Evolutionary conservation across 352 stramenopile genomes (phyloP).

Genomic region (Thraustochytrium striatum): DNA sequence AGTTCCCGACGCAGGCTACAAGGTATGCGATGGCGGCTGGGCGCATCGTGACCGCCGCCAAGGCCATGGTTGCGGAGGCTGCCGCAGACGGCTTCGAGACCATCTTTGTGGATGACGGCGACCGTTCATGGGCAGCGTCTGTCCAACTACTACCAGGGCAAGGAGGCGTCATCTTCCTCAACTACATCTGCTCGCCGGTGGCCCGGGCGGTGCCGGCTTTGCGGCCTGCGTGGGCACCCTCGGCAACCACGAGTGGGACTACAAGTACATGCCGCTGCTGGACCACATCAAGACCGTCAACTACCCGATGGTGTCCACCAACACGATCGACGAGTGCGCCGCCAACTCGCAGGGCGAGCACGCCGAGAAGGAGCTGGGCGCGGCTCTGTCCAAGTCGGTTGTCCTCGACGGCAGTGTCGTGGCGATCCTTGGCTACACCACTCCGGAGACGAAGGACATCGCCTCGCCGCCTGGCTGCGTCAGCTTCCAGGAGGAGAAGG

Average conservation of each 20-base stretch:
- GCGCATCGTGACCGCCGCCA: slow-evolving; percentile 32
- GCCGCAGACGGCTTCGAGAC: neutral
- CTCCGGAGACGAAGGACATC: slow-evolving; percentile 31
- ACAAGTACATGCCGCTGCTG: slow-evolving; percentile 9
- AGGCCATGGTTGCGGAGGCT: neutral
- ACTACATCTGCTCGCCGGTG: slow-evolving; percentile 30
- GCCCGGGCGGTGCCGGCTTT: slow-evolving; percentile 12
- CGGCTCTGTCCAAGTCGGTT: neutral
- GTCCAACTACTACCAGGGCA: slow-evolving; percentile 39
- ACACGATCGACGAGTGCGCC: slow-evolving; percentile 27
- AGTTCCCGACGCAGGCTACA: neutral
- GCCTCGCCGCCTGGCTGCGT: slow-evolving; percentile 20
- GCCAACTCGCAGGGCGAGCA: neutral
- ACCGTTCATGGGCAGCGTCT: slow-evolving; percentile 45
- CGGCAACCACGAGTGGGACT: slow-evolving; percentile 50
- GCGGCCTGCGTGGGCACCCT: slow-evolving; percentile 16
- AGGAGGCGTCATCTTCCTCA: slow-evolving; percentile 36
- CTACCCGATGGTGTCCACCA: slow-evolving; percentile 10
- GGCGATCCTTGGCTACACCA: slow-evolving; percentile 36
- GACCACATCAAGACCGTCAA: slow-evolving; percentile 15
- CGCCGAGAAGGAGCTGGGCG: neutral
- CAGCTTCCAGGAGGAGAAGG: neutral
- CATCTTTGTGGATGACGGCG: slow-evolving; percentile 39
- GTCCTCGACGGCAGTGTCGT: slow-evolving; percentile 8
- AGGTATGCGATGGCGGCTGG: slow-evolving; percentile 43